Base-by-base conservation (phyloP, 805 yeast genomes). In the Grigorovia humatica region DNA sequence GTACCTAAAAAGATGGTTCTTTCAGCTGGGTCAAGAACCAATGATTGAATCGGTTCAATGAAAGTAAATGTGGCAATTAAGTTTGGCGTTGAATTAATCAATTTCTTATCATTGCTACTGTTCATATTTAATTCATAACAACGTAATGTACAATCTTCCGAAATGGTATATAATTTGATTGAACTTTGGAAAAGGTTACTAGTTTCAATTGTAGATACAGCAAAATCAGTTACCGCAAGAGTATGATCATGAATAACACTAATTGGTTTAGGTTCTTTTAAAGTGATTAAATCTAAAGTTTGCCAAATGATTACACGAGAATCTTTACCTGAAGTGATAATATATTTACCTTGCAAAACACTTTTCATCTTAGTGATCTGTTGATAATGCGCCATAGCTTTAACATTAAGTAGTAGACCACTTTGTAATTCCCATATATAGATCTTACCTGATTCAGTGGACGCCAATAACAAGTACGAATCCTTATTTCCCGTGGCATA, bases 371-470 rank as follows among this genome's bases (percentile, higher is more conserved):
- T 74, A 0, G 83, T 75, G 8, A 88, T 76, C 7, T 76, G 73
- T 68, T 91, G 97, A 66, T 88, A 91, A 69, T 91, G 98, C 0
- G 88, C 83, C 60, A 65, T 59, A 48, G 86, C 90, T 61, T 80
- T 81, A 4, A 81, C 95, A 47, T 78, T 73, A 23, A 90, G 61
- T 47, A 93, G 72, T 23, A 79, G 68, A 0, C 98, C 98, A 1
- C 93, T 83, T 9, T 75, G 67, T 49, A 90, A 63, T 59, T 88
- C 96, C 98, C 98, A 91, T 1, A 90, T 66, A 62, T 85, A 85
- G 15, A 93, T 55, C 57, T 82, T 78, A 12, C 98, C 98, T n/a
- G 67, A 55, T 41, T 60, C 59, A 1, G 69, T 83, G 62, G 53
- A 72, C 63, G 50, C 93, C 75, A 54, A 91, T 89, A 93, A 66